These are phyloP conservation scores for Acanthamoeba sp. DNA, from an alignment of 208 protist species.

Conservation along the genomic window DNA sequence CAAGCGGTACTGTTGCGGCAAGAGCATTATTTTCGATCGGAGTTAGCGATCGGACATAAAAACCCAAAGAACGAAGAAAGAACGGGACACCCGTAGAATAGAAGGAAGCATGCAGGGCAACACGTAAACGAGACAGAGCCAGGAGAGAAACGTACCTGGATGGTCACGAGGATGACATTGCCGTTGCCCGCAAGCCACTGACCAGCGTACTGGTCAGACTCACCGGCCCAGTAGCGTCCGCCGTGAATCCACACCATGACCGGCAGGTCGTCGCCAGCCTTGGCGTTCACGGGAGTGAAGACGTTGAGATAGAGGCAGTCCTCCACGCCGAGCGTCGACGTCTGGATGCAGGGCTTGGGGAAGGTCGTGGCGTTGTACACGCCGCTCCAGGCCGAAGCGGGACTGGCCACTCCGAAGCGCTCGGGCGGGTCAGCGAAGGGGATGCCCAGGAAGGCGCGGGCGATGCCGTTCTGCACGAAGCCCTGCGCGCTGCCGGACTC, in stretches of 20 bases:
- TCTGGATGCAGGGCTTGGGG: neutral
- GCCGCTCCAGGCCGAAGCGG: neutral
- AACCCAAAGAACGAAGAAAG: too few relatives aligned
- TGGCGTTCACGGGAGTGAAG: neutral
- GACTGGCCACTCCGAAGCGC: neutral
- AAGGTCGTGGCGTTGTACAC: neutral
- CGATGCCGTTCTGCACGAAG: neutral
- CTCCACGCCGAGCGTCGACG: neutral
- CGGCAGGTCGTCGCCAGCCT: neutral
- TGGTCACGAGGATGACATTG: neutral
- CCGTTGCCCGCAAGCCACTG: neutral
- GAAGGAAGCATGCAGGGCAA: too few relatives aligned
- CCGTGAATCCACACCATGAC: constrained; percentile 9
- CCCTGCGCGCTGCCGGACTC: neutral
- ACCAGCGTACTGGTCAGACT: neutral
- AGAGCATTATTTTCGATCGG: too few relatives aligned
- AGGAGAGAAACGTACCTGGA: neutral
- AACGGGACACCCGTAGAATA: too few relatives aligned
- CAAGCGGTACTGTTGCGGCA: too few relatives aligned
- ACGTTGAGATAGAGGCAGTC: constrained; percentile 10
- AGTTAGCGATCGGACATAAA: too few relatives aligned
- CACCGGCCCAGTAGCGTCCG: neutral
- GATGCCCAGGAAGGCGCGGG: neutral
- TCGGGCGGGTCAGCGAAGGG: neutral
- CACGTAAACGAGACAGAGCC: too few relatives aligned